Evolutionary conservation across 2,329 filamentous ascomycete genomes (phyloP).

Genomic region (Elsinoe arachidis): DNA sequence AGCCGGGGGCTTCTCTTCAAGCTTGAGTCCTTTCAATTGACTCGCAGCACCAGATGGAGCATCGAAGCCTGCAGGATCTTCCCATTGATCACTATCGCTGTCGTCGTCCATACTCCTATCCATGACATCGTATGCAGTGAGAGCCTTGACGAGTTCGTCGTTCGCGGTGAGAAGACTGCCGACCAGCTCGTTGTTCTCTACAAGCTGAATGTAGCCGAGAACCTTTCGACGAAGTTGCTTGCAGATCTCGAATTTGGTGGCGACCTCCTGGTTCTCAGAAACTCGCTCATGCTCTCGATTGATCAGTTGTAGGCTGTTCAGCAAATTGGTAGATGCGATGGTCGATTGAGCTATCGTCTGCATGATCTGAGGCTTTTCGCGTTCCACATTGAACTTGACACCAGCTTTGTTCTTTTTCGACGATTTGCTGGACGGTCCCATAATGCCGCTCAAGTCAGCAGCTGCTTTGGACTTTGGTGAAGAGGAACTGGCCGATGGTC

Average conservation of each 20-base stretch:
- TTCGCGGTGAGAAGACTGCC: slow-evolving; percentile 88
- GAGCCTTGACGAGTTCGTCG: slow-evolving; percentile 83
- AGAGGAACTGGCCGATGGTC: slow-evolving; percentile 27
- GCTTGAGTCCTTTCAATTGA: slow-evolving; percentile 37
- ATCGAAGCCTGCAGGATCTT: slow-evolving; percentile 30
- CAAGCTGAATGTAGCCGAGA: slow-evolving; percentile 82
- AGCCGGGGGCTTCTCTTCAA: slow-evolving; percentile 37
- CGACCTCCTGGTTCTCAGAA: slow-evolving; percentile 69
- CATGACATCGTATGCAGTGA: slow-evolving; percentile 91
- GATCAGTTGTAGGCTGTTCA: slow-evolving; percentile 79
- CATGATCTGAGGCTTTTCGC: slow-evolving; percentile 80
- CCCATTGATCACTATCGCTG: slow-evolving; percentile 52
- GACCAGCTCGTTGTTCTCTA: slow-evolving; percentile 86
- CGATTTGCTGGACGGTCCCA: slow-evolving; percentile 20
- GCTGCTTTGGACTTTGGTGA: slow-evolving; percentile 19
- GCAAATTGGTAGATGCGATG: slow-evolving; percentile 81
- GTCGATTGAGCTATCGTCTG: slow-evolving; percentile 81
- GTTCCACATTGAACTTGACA: slow-evolving; percentile 71
- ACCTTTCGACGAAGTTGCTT: slow-evolving; percentile 78
- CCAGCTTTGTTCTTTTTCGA: slow-evolving; percentile 40
- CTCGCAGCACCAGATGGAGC: slow-evolving; percentile 25
- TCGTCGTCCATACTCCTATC: slow-evolving; percentile 75
- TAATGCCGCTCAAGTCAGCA: slow-evolving; percentile 22
- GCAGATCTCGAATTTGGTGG: slow-evolving; percentile 73
- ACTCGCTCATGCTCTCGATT: slow-evolving; percentile 84